Conservation (phyloP, 441 rosid genomes). For the Francoa sonchifolia region DNA sequence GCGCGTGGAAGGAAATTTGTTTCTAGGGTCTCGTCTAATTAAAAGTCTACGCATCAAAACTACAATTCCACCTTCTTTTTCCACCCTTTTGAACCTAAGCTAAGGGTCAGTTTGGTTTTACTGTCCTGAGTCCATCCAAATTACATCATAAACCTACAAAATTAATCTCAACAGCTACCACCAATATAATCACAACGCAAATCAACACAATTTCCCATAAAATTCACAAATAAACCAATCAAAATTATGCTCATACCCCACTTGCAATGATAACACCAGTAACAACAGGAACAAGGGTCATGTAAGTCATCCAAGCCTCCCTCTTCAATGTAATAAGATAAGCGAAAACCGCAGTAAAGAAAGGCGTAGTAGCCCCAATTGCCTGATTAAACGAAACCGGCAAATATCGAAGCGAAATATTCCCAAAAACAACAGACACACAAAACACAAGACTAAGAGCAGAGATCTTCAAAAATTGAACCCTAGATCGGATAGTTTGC, state of each 20-base stretch:
- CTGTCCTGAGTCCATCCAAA: no score
- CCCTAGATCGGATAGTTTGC: constrained; percentile 73
- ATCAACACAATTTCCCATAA: neutral
- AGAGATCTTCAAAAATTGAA: constrained; percentile 74
- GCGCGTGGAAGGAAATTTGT: no score
- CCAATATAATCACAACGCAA: neutral
- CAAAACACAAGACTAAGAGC: constrained; percentile 74
- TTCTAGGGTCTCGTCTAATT: no score
- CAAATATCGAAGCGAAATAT: constrained; percentile 56
- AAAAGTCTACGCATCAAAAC: no score
- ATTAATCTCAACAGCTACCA: no score
- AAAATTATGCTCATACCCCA: constrained; percentile 37
- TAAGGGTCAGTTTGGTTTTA: no score
- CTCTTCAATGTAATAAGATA: constrained; percentile 63
- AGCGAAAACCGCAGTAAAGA: constrained; percentile 83
- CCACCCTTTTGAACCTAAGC: no score
- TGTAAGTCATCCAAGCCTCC: constrained; percentile 86
- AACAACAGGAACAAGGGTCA: constrained; percentile 73
- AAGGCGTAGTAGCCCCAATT: constrained; percentile 86
- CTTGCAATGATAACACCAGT: constrained; percentile 83
- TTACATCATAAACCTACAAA: no score
- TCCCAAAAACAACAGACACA: constrained; percentile 82
- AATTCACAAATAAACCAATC: neutral
- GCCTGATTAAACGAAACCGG: constrained; percentile 89
- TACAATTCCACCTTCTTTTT: no score